These are phyloP conservation scores for Pythium apleroticum DNA, from an alignment of 352 stramenopile species.

Conservation along the genomic window DNA sequence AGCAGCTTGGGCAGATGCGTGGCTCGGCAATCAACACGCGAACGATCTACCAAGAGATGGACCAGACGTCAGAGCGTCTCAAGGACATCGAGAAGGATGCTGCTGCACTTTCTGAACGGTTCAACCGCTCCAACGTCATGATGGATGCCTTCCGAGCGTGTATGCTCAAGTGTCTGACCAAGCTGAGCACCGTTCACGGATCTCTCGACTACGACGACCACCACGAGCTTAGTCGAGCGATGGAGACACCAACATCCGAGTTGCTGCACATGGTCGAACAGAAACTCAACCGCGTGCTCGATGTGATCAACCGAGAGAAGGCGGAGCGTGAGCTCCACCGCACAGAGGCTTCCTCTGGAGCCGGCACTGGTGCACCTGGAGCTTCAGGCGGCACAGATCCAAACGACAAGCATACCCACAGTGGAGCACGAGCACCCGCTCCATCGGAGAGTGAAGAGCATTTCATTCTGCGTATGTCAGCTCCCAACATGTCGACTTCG, in stretches of 20 bases:
- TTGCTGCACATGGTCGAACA: constrained; percentile 80
- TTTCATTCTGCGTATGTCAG: constrained; percentile 84
- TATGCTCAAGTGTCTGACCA: constrained; percentile 79
- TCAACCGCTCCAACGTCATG: constrained; percentile 74
- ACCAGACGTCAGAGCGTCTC: constrained; percentile 75
- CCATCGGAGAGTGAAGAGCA: constrained; percentile 77
- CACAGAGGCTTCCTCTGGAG: constrained; percentile 47
- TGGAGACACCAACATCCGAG: constrained; percentile 66
- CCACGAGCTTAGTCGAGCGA: constrained; percentile 63
- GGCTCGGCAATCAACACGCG: constrained; percentile 75
- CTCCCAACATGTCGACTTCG: constrained; percentile 52
- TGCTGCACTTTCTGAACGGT: constrained; percentile 58
- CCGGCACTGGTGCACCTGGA: constrained; percentile 10
- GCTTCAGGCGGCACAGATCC: constrained; percentile 24
- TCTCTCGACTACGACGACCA: constrained; percentile 77
- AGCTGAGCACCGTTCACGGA: constrained; percentile 69
- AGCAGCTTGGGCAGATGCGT: constrained; percentile 57
- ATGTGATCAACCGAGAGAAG: constrained; percentile 84
- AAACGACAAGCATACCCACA: constrained; percentile 40
- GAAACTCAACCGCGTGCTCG: constrained; percentile 78
- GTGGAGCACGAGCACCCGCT: constrained; percentile 47
- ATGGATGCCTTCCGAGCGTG: constrained; percentile 83
- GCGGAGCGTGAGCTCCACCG: constrained; percentile 79
- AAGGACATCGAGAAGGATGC: constrained; percentile 86
- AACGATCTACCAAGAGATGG: constrained; percentile 86